Evolutionary conservation across 2,329 filamentous ascomycete species (phyloP), one percentile per base, ranked within the genome.

Genomic region (Scedosporium apiospermum): DNA sequence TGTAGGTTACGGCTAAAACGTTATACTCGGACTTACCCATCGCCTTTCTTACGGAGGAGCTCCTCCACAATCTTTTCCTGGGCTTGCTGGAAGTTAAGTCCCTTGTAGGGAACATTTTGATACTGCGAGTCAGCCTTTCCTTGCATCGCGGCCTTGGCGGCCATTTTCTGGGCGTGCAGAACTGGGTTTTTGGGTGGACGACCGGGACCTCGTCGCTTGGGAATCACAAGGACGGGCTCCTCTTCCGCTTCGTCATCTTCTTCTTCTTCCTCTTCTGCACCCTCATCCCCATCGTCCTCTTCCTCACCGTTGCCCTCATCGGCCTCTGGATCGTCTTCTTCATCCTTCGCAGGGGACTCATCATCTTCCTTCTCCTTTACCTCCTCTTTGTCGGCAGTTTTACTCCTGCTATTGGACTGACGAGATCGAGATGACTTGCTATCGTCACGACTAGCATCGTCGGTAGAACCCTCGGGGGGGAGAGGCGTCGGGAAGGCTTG

Each of bases 61-160:
- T 93, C 90, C 62, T 88, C 84, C 3, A 96, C 78, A 63, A 96
- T 85, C 77, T 91, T 91, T 68, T 96, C 90, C 71, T 96, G 91
- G 0, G 91, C 92, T 70, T 92, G 82, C 71, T 96, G 90, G 71
- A 96, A 93, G 9, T 73, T 87, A 59, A 93, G 84, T 4, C 88
- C 89, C 63, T 86, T 84, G 72, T 90, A 93, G 1, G 83, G 79
- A 3, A 82, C 75, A 60, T 78, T 76, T 62, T 84, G 79, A 62
- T 83, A 84, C 64, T 84, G 76, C 58, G 79, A 75, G 63, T 85
- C 81, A 6, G 79, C 75, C 62, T 79, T 80, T 57, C 72, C 70
- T 46, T 64, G 64, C 49, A 62, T 63, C 41, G 62, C 60, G 14
- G 63, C 63, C 53, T 64, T 61, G 18, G 63, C 61, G 6, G 61